Percentiles rank a stretch among this genome's conserved stretches.
Evolutionary conservation across 2,329 filamentous ascomycete genomes (phyloP).

Genomic region (Fusarium sp.): DNA sequence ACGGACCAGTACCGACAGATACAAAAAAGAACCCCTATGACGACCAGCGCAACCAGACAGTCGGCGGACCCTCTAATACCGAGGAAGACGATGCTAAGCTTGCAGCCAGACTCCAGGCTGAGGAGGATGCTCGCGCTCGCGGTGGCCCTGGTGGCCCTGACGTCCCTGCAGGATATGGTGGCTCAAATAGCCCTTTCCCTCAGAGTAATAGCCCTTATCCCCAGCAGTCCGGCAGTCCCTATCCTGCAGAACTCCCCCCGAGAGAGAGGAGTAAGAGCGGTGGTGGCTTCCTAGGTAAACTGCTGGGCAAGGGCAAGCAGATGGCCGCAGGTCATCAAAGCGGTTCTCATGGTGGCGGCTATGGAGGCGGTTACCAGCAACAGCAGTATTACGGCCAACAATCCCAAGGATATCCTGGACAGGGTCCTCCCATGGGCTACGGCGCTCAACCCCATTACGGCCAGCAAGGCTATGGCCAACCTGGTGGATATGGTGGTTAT

Average conservation of each 20-base stretch:
- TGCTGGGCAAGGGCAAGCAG: conserved; percentile 58
- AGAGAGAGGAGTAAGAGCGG: conserved; percentile 50
- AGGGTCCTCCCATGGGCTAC: conserved; percentile 42
- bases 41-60: conserved; percentile 46
- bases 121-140: conserved; percentile 73
- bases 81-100: conserved; percentile 73
- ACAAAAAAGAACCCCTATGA: conserved; percentile 77
- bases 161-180: conserved; percentile 47
- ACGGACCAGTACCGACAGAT: conserved; percentile 53
- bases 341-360: conserved; percentile 29
- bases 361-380: conserved; percentile 45
- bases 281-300: conserved; percentile 61
- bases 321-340: conserved; percentile 45
- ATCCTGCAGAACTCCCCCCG: conserved; percentile 54
- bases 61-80: conserved; percentile 47
- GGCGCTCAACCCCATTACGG: conserved; percentile 42
- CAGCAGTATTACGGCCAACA: conserved; percentile 42
- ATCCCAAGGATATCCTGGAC: conserved; percentile 38
- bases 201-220: conserved; percentile 42
- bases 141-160: conserved; percentile 43
- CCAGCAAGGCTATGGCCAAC: conserved; percentile 27
- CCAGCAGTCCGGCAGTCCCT: conserved; percentile 43
- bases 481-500: conserved; percentile 39
- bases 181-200: conserved; percentile 43
- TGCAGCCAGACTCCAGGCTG: conserved; percentile 79